These are phyloP conservation scores for Bullera alba DNA, from an alignment of 768 basidiomycete species.

Conservation along the genomic window DNA sequence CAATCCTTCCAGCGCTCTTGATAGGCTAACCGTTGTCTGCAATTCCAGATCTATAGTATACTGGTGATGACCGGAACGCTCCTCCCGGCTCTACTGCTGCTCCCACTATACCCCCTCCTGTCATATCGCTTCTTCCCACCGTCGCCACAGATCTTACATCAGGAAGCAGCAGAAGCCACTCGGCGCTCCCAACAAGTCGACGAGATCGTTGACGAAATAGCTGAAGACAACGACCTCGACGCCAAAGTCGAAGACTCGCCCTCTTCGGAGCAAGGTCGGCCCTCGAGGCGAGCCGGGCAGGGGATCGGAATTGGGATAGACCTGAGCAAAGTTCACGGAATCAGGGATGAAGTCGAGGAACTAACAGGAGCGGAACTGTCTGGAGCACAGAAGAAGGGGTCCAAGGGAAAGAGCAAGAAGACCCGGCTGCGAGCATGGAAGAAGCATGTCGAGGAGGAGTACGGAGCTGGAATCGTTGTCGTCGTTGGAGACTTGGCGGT, in stretches of 20 bases:
- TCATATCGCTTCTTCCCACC: constrained; percentile 12
- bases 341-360: not conserved
- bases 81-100: constrained; percentile 9
- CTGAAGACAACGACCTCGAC: constrained; percentile 6
- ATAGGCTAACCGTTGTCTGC: not conserved
- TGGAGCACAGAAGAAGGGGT: not conserved
- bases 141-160: not conserved
- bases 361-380: not conserved
- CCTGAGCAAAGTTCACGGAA: too few relatives aligned
- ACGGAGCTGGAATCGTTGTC: constrained; percentile 16
- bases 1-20: too few relatives aligned
- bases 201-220: not conserved
- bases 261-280: too few relatives aligned
- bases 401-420: constrained; percentile 4
- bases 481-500: constrained; percentile 20
- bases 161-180: not conserved
- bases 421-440: constrained; percentile 4
- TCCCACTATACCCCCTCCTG: constrained; percentile 13
- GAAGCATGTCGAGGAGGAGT: constrained; percentile 8
- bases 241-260: not conserved
- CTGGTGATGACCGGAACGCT: constrained; percentile 9
- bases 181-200: not conserved
- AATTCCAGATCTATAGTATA: constrained; percentile 3
- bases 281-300: too few relatives aligned
- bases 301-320: too few relatives aligned